Conservation (phyloP, 1,284 basidiomycete species). For the Naganishia sp. region DNA sequence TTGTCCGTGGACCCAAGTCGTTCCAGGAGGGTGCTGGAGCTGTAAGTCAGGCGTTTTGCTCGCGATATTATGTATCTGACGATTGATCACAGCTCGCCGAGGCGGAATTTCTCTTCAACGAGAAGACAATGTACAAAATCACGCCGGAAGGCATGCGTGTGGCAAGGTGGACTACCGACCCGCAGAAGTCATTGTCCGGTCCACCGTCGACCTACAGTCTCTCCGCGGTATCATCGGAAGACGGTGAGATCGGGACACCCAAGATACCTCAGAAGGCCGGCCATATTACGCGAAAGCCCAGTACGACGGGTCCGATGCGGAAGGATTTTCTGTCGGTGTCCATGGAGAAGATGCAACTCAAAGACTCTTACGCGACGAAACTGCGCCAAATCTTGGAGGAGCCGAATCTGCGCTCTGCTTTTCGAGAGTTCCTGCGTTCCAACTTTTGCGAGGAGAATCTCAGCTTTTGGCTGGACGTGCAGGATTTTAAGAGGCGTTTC, state of each 20-base stretch:
- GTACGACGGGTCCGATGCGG: conserved; percentile 72
- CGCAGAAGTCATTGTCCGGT: conserved; percentile 4
- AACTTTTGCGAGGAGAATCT: conserved; percentile 99
- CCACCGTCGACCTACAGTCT: conserved; percentile 31
- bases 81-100: conserved; percentile 62
- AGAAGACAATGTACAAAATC: conserved; percentile 89
- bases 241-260: conserved; percentile 43
- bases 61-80: neutral
- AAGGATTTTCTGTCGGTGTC: conserved; percentile 54
- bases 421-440: conserved; percentile 88
- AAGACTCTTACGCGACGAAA: conserved; percentile 88
- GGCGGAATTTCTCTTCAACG: conserved; percentile 92
- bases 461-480: conserved; percentile 94
- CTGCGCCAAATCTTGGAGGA: conserved; percentile 92
- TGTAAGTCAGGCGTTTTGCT: neutral
- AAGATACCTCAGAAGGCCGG: conserved; percentile 33
- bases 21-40: conserved; percentile 7
- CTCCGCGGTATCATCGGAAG: conserved; percentile 56
- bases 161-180: conserved; percentile 70
- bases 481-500: conserved; percentile 95
- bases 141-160: conserved; percentile 84
- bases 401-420: conserved; percentile 80
- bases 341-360: conserved; percentile 54
- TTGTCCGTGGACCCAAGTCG: conserved; percentile 57
- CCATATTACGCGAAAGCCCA: conserved; percentile 64